Conservation (phyloP, 2,329 filamentous ascomycete species). For the Trichoderma hamatum region DNA sequence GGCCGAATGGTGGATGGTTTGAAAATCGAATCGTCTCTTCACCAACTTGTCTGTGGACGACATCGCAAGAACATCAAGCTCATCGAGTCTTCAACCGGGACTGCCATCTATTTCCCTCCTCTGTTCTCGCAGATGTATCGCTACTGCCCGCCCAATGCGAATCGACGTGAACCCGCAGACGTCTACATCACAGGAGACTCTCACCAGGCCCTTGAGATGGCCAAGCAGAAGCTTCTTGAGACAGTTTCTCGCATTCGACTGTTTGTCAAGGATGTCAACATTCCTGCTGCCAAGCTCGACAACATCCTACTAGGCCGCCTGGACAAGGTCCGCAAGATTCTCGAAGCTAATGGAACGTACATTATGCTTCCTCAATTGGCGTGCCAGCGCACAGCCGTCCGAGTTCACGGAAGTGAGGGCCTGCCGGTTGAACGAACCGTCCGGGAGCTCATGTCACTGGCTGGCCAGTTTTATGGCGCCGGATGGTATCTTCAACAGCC, state of each 20-base stretch:
- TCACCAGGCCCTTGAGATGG: conserved; percentile 79
- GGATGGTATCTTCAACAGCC: conserved; percentile 91
- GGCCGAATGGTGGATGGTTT: conserved; percentile 75
- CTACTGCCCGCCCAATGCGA: conserved; percentile 81
- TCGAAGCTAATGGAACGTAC: conserved; percentile 94
- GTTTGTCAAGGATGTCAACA: conserved; percentile 87
- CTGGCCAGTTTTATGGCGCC: conserved; percentile 95
- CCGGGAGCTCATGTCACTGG: conserved; percentile 91
- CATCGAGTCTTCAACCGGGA: conserved; percentile 93
- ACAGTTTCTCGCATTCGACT: conserved; percentile 78
- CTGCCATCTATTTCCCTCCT: conserved; percentile 96
- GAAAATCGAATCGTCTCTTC: conserved; percentile 82
- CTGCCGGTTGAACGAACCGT: conserved; percentile 94
- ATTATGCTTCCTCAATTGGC: conserved; percentile 89
- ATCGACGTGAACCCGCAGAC: conserved; percentile 80
- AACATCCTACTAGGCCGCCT: conserved; percentile 87
- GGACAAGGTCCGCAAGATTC: conserved; percentile 97
- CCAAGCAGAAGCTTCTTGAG: conserved; percentile 90
- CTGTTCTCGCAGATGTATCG: conserved; percentile 90
- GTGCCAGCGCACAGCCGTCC: conserved; percentile 79
- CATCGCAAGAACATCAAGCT: conserved; percentile 97
- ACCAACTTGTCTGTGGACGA: conserved; percentile 89
- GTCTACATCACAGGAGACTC: conserved; percentile 94
- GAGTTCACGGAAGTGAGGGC: conserved; percentile 91
- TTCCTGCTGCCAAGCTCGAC: conserved; percentile 91